Evolutionary conservation across 2,329 filamentous ascomycete genomes (phyloP), one percentile per base, ranked within the genome.

Genomic region (Talaromyces marneffei): DNA sequence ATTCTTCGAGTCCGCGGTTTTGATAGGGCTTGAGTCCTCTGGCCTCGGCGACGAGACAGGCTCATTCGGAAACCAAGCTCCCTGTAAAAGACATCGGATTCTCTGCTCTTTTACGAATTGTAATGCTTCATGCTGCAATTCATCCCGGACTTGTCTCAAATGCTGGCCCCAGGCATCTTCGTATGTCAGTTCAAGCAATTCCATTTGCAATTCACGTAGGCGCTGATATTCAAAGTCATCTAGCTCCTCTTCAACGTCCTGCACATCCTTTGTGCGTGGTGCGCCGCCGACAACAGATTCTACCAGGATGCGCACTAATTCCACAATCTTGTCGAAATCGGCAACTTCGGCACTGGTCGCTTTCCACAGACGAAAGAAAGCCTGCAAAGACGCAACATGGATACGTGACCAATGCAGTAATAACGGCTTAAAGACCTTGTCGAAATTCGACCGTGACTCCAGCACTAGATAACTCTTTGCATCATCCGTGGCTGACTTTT

Each of bases 91-190:
- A 71, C 92, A 97, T 59, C 94, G 85, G 64, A 97, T 90, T 39
- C 94, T 87, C 75, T 99, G 94, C 77, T 99, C 94, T 75, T 96
- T 97, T 75, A 97, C 90, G 71, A 99, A 99, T 70, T 96, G 91
- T 59, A 97, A 78, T 10, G 93, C 92, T 75, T 99, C 94, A 69
- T 93, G 87, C 67, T 91, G 89, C 48, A 97, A 82, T 73, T 96
- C 91, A 59, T 97, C 91, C 35, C 92, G 88, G n/a, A 96, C 90
- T 75, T 94, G 91, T 65, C 85, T 85, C 29, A 99, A 81, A 75
- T 97, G 92, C 64, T 90, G 85, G 12, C 92, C 92, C 94, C 94
- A 99, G 54, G 90, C 90, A 72, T 95, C 91, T 73, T 97, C 93
- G 71, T 97, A 97, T 0, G 91, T 90, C 65, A 94, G 80, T 72